Base-by-base conservation (phyloP, 495 filamentous ascomycete species). In the Melanomma pulvis-pyrius region DNA sequence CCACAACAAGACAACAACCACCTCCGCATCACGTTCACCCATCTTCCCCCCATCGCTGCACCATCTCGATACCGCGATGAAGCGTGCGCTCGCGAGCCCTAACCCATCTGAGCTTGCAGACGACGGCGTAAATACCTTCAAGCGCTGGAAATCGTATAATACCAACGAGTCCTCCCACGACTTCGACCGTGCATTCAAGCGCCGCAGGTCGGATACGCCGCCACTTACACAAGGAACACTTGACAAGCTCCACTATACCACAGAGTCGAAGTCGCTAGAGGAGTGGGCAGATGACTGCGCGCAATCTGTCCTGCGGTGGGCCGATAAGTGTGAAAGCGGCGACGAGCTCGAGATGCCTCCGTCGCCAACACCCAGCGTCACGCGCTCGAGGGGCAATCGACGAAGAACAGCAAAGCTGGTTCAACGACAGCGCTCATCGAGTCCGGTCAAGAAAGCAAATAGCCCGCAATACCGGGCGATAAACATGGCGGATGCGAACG, bases 191-290 rank as follows among this genome's bases (percentile, higher is more conserved):
- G 49, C 49, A 52, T 52, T 52, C 49, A 52, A 52, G 21, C 49
- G 49, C 49, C 49, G 49, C 25, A 52, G 49, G 49, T 52, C 49
- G 49, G 25, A 52, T 52, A 52, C 49, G 25, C 49, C 49, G 49
- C 49, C 49, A 52, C 49, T 52, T 29, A 52, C 49, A 52, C 49
- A 52, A 52, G 49, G 25, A 17, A 29, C 17, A 29, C 6, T 52
- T 52, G 49, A 52, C 49, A 29, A 24, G 26, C 25, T 52, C 19
- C 19, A 29, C 49, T 29, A 24, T 29, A 25, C 49, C 49, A 52
- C 49, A 29, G 49, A 52, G 49, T 52, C 49, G 49, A 52, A 52
- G 25, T 52, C 49, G 49, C 49, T 52, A 25, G 49, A 52, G 17
- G 49, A 52, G 49, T 52, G 49, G 49, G 49, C 49, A 52, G 25